phyloP scores from a whole-genome alignment of 169 alveolate genomes.

The Eimeria tenella region DNA sequence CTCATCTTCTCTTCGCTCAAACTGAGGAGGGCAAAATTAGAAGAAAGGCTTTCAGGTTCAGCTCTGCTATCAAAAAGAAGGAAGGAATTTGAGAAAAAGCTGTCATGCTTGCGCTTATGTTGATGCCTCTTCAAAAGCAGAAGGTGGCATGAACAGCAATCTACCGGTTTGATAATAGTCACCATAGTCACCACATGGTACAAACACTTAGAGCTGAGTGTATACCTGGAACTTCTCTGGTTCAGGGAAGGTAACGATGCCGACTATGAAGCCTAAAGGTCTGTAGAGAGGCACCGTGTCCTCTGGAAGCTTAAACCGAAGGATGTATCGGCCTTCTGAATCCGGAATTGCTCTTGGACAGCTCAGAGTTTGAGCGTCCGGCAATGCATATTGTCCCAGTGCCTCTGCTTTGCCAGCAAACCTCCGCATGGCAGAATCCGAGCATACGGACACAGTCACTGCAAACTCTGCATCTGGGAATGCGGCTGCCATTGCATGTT shows the following conservation, averaged over 20 bases:
- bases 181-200: too few relatives aligned
- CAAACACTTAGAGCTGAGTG: neutral
- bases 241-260: conserved; percentile 1
- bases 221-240: conserved; percentile 33
- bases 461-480: conserved; percentile 61
- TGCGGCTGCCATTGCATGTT: conserved; percentile 65
- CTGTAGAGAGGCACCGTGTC: conserved; percentile 25
- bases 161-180: too few relatives aligned
- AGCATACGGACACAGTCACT: conserved; percentile 16
- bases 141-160: too few relatives aligned
- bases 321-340: conserved; percentile 48
- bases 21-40: conserved; percentile 3
- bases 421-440: conserved; percentile 20
- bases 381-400: neutral
- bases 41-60: too few relatives aligned
- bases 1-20: conserved; percentile 38
- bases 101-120: too few relatives aligned
- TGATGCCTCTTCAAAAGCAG: too few relatives aligned
- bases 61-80: too few relatives aligned
- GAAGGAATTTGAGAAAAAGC: too few relatives aligned
- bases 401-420: conserved; percentile 47
- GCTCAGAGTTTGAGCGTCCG: neutral
- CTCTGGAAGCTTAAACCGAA: conserved; percentile 5
- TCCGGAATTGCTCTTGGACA: conserved; percentile 23
- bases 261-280: neutral